Evolutionary conservation across 371 early-diverging fungal species (phyloP), one percentile per base, ranked within the genome.

Genomic region (Mucor saturninus): DNA sequence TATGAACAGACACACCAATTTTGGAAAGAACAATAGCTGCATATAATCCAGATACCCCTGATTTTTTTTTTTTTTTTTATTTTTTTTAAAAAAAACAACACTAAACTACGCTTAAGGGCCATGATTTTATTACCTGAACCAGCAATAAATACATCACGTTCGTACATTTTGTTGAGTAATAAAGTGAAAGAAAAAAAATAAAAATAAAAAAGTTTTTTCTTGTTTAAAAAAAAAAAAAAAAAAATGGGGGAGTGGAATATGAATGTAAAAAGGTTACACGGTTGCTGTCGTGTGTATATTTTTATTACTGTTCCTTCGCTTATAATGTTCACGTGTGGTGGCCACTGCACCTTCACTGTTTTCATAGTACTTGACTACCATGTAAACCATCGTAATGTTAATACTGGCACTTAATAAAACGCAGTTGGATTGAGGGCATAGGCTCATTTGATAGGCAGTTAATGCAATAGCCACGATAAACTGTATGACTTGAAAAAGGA

Each of bases 11-110:
- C n/a, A 79, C 52, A 30, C 71, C 70, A 56, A 76, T 73, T 37
- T 65, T 64, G 11, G 73, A 67, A 9, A 79, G 54, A 14, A 73
- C 29, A 29, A 79, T 51, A 13, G 80, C 80, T 9, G 80, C 70
- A 54, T 74, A 74, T 30, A 79, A 61, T 5, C 80, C 76, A 26
- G 69, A 65, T 8, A 73, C 50, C 26, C 76, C 79, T 79, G 52
- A 13, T 38, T 38, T 52, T 60, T 38, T 28, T 58, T 35, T 31
- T 11, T 9, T 28, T 0, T 21, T 31, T 11, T 9, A 21, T 0
- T 21, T 21, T 21, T 21, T 21, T 21, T 21, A 0, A 21, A 14
- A 54, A 14, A 43, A 54, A 32, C 45, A 32, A 11, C n/a, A 52
- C 28, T 58, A 45, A 54, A 32, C 21, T 31, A 13, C n/a, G 4